phyloP scores from a whole-genome alignment of 768 basidiomycete species.

The Cystobasidium onofrii region DNA sequence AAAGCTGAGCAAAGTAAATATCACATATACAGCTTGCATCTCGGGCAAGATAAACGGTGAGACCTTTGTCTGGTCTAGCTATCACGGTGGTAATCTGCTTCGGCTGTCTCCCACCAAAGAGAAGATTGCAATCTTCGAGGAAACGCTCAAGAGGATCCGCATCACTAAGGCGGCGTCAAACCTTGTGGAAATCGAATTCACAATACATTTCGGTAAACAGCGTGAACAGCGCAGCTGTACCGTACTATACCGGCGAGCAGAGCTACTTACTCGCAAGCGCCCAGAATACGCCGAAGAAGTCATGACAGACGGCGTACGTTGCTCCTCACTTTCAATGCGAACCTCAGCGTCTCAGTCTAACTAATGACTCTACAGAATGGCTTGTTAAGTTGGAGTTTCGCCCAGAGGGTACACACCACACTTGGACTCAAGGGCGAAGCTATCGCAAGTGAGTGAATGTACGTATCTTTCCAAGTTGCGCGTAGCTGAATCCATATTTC shows the following conservation, averaged over 20 bases:
- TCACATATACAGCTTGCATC: neutral
- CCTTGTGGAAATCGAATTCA: neutral
- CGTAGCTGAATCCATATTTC: too few relatives aligned
- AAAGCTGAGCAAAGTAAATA: neutral
- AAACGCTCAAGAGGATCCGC: neutral
- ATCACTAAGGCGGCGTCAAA: neutral
- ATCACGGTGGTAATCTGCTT: neutral
- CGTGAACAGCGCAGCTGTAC: neutral
- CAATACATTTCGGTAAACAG: neutral
- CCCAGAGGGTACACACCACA: neutral
- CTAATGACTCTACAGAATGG: conserved; percentile 20
- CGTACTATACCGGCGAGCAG: neutral
- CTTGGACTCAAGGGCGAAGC: neutral
- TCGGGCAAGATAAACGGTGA: neutral
- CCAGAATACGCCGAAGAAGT: neutral
- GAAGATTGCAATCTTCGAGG: neutral
- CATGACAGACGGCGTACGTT: conserved; percentile 12
- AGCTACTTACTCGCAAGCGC: neutral
- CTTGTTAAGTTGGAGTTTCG: conserved; percentile 12
- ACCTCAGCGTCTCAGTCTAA: too few relatives aligned
- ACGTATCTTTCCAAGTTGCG: too few relatives aligned
- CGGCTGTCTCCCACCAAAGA: neutral
- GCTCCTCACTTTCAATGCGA: too few relatives aligned
- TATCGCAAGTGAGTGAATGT: neutral
- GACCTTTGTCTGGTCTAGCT: neutral